A percentile compares a stretch with the other conserved stretches of the same genome.
Conservation (phyloP, 192 early-diverging fungal species). For the Dissophora globulifera region DNA sequence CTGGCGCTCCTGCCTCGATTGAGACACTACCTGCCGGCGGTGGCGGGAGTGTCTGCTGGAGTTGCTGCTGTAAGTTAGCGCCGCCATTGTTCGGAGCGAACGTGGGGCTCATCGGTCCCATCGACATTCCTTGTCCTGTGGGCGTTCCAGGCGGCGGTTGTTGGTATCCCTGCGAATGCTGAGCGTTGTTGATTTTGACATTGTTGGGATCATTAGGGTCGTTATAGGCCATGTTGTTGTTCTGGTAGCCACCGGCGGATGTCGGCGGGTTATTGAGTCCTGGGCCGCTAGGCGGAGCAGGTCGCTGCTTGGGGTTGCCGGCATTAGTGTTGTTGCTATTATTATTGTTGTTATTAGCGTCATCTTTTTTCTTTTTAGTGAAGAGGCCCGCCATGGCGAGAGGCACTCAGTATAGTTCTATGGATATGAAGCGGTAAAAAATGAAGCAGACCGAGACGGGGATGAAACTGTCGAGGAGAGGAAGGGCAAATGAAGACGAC, state of each 20-base stretch:
- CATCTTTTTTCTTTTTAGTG: slow-evolving; percentile 51
- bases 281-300: slow-evolving; percentile 45
- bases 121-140: not conserved
- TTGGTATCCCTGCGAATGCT: slow-evolving; percentile 30
- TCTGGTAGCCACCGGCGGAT: not conserved
- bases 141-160: slow-evolving; percentile 28
- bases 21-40: too few relatives aligned
- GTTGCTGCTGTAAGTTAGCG: not conserved
- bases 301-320: slow-evolving; percentile 40
- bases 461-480: too few relatives aligned
- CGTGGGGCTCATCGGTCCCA: slow-evolving; percentile 35
- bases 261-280: slow-evolving; percentile 15
- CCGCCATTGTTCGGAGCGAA: slow-evolving; percentile 12
- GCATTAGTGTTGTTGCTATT: slow-evolving; percentile 6
- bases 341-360: slow-evolving; percentile 12
- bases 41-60: too few relatives aligned
- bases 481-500: too few relatives aligned
- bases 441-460: not conserved
- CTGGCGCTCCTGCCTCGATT: too few relatives aligned
- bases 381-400: slow-evolving; percentile 40
- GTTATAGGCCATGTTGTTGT: slow-evolving; percentile 21
- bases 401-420: not conserved
- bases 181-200: not conserved
- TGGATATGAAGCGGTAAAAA: not conserved
- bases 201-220: not conserved